Conservation (phyloP, 495 filamentous ascomycete genomes). For the Wilcoxina mikolae region DNA sequence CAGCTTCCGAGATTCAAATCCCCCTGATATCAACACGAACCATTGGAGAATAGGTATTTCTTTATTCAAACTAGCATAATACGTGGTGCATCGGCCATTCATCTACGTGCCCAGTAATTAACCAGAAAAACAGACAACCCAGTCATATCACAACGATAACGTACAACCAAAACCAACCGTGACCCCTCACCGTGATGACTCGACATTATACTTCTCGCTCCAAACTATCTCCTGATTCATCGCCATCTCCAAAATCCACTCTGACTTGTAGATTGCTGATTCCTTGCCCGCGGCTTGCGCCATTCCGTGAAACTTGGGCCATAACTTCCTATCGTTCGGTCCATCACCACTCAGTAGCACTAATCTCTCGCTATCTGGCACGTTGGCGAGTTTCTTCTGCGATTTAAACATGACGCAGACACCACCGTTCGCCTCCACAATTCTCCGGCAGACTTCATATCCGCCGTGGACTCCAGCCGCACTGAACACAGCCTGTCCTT, state of each 20-base stretch:
- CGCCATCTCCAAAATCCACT: conserved; percentile 80
- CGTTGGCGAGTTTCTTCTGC: conserved; percentile 17
- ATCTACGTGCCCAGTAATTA: not conserved
- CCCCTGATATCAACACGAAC: too few relatives aligned
- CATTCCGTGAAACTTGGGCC: conserved; percentile 65
- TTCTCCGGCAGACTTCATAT: conserved; percentile 64
- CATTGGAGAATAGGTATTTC: too few relatives aligned
- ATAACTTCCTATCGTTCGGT: conserved; percentile 54
- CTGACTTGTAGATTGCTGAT: conserved; percentile 59
- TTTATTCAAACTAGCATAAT: too few relatives aligned
- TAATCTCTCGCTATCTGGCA: conserved; percentile 47
- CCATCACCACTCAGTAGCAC: conserved; percentile 48
- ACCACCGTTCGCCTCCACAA: conserved; percentile 80
- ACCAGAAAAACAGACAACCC: not conserved
- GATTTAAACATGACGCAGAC: conserved; percentile 55
- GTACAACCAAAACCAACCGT: not conserved
- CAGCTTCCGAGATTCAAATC: too few relatives aligned
- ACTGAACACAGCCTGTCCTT: conserved; percentile 61
- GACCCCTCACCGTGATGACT: not conserved
- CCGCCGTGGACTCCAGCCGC: conserved; percentile 63
- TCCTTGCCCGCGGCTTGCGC: conserved; percentile 54
- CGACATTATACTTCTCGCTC: conserved; percentile 42
- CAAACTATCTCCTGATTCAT: conserved; percentile 67
- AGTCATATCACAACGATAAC: not conserved
- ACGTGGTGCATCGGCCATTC: too few relatives aligned